Evolutionary conservation across 371 early-diverging fungal genomes (phyloP), one percentile per base, ranked within the genome.

Genomic region (Syncephalastrum contaminatum): DNA sequence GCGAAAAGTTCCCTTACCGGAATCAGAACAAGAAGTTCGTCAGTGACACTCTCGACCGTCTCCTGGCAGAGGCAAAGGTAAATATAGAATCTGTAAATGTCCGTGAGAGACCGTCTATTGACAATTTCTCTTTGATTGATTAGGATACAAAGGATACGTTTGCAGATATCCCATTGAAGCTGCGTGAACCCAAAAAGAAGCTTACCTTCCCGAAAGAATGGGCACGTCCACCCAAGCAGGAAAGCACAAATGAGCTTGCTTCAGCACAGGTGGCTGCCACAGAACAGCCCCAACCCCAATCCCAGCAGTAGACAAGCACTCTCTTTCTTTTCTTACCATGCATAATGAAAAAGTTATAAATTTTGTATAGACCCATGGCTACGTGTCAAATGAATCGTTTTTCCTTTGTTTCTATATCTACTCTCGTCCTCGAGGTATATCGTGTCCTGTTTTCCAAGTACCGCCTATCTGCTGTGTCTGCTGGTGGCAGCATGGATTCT

Each of bases 11-110:
- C 51, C 78, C 80, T 57, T 72, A 83, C 27, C 73, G 75, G n/a
- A 81, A 80, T 16, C 87, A 88, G 58, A 88, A 88, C 72, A 83
- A 85, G 62, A 81, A 79, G 56, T 85, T 77, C 63, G 62, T 85
- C 58, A 66, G 74, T n/a, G 88, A 88, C 56, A 64, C 72, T 21
- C 66, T 88, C 45, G 73, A 82, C 49, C 68, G 67, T 49, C 56
- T 88, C 30, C 63, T 88, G 27, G 59, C 65, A 20, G 83, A 86
- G 53, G 70, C 85, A 43, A 84, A 81, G 75, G 83, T 78, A 72
- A 63, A 27, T 4, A 48, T 24, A 39, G 13, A 25, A 43, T 22
- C n/a, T n/a, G 45, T 2, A 21, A 22, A 48, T 22, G 3, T 13
- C 19, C 14, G 2, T 4, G 18, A 41, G 48, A 48, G n/a, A 48